Conservation (phyloP, 2,329 filamentous ascomycete species). For the Pezicula carpinea region DNA sequence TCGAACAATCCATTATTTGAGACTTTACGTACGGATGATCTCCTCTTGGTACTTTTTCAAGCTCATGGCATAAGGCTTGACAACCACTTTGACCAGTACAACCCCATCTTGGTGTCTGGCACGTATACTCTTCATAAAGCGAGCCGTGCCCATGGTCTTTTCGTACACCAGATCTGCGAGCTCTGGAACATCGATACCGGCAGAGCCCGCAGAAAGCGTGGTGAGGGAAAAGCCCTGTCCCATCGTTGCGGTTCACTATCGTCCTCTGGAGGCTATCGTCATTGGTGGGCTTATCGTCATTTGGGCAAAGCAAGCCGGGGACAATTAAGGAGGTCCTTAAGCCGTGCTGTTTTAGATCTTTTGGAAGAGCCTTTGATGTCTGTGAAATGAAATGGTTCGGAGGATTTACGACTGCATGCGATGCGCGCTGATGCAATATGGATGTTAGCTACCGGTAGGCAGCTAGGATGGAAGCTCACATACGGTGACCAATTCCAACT, state of each 20-base stretch:
- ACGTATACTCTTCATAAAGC: slow-evolving; percentile 95
- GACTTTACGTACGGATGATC: slow-evolving; percentile 59
- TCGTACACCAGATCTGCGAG: slow-evolving; percentile 88
- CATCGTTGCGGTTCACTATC: slow-evolving; percentile 49
- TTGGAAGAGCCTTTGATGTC: too few relatives aligned
- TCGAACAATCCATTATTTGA: neutral
- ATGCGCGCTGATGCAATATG: too few relatives aligned
- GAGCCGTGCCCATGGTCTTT: slow-evolving; percentile 81
- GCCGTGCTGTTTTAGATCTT: slow-evolving; percentile 8
- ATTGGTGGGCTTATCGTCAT: slow-evolving; percentile 15
- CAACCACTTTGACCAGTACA: slow-evolving; percentile 89
- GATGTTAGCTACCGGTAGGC: too few relatives aligned
- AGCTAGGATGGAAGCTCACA: too few relatives aligned
- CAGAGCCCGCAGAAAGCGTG: slow-evolving; percentile 84
- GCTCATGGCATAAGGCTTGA: slow-evolving; percentile 85
- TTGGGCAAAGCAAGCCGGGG: slow-evolving; percentile 16
- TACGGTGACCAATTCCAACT: too few relatives aligned
- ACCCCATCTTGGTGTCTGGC: slow-evolving; percentile 86
- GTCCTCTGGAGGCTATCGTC: neutral
- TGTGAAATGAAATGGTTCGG: neutral
- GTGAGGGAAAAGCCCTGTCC: slow-evolving; percentile 95
- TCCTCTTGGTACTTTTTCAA: slow-evolving; percentile 73
- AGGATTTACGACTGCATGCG: too few relatives aligned
- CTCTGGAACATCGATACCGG: slow-evolving; percentile 91
- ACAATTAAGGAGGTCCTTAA: slow-evolving; percentile 16